A percentile compares a stretch with the other conserved stretches of the same genome.
These are phyloP conservation scores for Fonsecaea pedrosoi DNA, from an alignment of 2,329 filamentous ascomycete species.

Conservation along the genomic window DNA sequence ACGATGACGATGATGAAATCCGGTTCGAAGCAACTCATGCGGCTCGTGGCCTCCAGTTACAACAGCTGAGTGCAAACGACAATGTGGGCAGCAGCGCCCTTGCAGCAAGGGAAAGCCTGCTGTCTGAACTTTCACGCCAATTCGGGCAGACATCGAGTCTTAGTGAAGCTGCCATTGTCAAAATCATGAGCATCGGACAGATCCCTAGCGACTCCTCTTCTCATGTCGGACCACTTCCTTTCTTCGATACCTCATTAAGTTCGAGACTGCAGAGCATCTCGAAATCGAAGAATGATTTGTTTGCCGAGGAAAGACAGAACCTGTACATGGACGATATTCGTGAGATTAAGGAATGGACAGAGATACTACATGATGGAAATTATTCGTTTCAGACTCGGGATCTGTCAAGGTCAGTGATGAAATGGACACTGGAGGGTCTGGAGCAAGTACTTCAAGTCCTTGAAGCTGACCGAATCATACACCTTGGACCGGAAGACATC, in stretches of 20 bases:
- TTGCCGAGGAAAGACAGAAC: slow-evolving; percentile 90
- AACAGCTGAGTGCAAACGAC: slow-evolving; percentile 13
- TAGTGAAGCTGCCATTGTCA: slow-evolving; percentile 42
- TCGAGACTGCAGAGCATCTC: slow-evolving; percentile 24
- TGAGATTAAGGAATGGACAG: slow-evolving; percentile 74
- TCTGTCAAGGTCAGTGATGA: slow-evolving; percentile 31
- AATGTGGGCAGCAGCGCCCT: slow-evolving; percentile 55
- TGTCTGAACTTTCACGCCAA: slow-evolving; percentile 44
- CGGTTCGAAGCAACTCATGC: slow-evolving; percentile 64
- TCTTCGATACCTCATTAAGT: slow-evolving; percentile 20
- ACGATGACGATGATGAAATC: slow-evolving; percentile 92
- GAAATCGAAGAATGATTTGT: slow-evolving; percentile 67
- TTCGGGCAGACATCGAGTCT: slow-evolving; percentile 45
- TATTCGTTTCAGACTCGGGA: neutral
- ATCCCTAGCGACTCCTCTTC: slow-evolving; percentile 52
- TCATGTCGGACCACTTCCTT: slow-evolving; percentile 54
- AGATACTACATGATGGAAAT: slow-evolving; percentile 51
- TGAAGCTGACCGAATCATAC: neutral
- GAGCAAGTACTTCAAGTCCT: slow-evolving; percentile 15
- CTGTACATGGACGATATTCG: slow-evolving; percentile 84
- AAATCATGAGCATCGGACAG: slow-evolving; percentile 37
- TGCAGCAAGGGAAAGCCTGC: slow-evolving; percentile 54
- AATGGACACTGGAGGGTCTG: slow-evolving; percentile 63
- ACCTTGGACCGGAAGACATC: neutral
- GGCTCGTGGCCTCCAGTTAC: slow-evolving; percentile 20